A percentile compares a stretch with the other conserved stretches of the same genome.
Conservation (phyloP, 2,329 filamentous ascomycete species). For the Huntiella omanensis region DNA sequence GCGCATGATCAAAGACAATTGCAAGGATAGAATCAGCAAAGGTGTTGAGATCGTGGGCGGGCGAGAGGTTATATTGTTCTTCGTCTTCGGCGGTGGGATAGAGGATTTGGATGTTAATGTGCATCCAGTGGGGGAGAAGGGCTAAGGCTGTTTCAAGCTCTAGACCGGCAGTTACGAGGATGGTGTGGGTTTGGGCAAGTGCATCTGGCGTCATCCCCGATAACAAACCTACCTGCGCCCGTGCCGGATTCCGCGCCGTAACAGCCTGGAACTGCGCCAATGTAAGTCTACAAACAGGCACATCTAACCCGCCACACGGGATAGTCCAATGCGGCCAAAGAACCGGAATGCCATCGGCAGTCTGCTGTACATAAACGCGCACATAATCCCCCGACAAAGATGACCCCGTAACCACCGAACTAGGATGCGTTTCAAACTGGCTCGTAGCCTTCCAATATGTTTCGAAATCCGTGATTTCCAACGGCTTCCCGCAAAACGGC, state of each 20-base stretch:
- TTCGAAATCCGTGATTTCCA: constrained; percentile 95
- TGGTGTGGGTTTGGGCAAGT: constrained; percentile 49
- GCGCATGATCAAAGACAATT: constrained; percentile 81
- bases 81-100: constrained; percentile 68
- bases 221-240: constrained; percentile 25
- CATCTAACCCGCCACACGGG: constrained; percentile 53
- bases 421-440: constrained; percentile 59
- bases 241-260: constrained; percentile 25
- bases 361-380: constrained; percentile 78
- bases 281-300: constrained; percentile 64
- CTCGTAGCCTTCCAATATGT: constrained; percentile 99
- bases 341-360: constrained; percentile 69
- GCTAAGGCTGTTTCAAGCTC: constrained; percentile 59
- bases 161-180: constrained; percentile 59
- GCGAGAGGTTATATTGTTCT: constrained; percentile 46
- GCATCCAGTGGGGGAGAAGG: constrained; percentile 58
- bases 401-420: constrained; percentile 79
- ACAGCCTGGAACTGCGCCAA: constrained; percentile 49
- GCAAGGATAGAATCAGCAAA: constrained; percentile 71
- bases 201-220: constrained; percentile 28
- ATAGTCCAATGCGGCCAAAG: constrained; percentile 76
- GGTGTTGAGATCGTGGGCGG: constrained; percentile 64
- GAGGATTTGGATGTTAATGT: constrained; percentile 80
- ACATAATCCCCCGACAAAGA: constrained; percentile 94
- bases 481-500: constrained; percentile 74